These are phyloP conservation scores for Grigorovia yakushimaensis DNA, from an alignment of 805 yeast genomes.

Conservation along the genomic window DNA sequence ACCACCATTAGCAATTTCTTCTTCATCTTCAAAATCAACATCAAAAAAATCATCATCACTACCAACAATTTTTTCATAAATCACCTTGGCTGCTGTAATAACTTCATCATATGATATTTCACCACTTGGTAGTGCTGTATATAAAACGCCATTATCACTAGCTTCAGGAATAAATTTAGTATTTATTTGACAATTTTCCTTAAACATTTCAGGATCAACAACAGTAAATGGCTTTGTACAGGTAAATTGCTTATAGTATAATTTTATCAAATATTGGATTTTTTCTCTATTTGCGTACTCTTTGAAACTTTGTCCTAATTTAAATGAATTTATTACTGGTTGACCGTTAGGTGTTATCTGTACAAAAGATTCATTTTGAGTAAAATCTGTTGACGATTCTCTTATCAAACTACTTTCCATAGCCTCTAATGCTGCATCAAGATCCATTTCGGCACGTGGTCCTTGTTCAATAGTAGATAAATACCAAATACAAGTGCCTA, in stretches of 20 bases:
- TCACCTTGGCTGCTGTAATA: constrained; percentile 64
- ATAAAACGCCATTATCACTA: constrained; percentile 39
- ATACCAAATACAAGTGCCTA: constrained; percentile 87
- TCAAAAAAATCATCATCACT: constrained; percentile 93
- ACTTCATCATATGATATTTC: constrained; percentile 91
- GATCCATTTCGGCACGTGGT: constrained; percentile 60
- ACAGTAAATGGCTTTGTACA: constrained; percentile 49
- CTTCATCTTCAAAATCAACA: constrained; percentile 93
- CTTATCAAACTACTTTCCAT: constrained; percentile 74
- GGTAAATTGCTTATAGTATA: constrained; percentile 51
- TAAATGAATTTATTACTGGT: constrained; percentile 67
- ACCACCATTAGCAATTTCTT: constrained; percentile 32
- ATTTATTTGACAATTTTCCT: neutral
- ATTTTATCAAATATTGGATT: constrained; percentile 49
- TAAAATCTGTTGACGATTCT: constrained; percentile 54
- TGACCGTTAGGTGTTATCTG: constrained; percentile 48
- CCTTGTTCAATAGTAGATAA: constrained; percentile 67
- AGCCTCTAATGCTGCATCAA: constrained; percentile 70
- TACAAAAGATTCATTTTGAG: constrained; percentile 50
- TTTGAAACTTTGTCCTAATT: constrained; percentile 75
- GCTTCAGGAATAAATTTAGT: constrained; percentile 29
- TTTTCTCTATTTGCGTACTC: constrained; percentile 77
- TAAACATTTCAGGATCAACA: constrained; percentile 34
- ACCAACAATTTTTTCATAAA: constrained; percentile 77
- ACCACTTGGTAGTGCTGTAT: constrained; percentile 61